A percentile compares a stretch with the other conserved stretches of the same genome.
phyloP scores from a whole-genome alignment of 2,329 filamentous ascomycete species.

The Magnaporthales sp. region DNA sequence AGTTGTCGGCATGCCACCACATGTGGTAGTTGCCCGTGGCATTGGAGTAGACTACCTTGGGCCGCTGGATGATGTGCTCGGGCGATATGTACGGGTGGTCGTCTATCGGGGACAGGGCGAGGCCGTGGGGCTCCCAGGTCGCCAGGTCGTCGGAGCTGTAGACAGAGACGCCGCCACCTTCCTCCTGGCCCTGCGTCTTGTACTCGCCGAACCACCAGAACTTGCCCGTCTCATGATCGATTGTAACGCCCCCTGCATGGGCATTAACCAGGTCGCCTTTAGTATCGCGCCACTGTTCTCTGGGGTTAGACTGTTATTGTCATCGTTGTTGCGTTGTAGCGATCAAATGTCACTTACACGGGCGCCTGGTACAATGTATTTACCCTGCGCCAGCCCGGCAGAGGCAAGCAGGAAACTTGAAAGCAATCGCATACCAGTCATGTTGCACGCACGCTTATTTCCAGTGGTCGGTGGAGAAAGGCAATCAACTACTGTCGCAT shows the following conservation, averaged over 20 bases:
- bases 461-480: not conserved
- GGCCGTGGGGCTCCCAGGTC: constrained; percentile 48
- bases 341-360: constrained; percentile 15
- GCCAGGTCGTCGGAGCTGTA: constrained; percentile 53
- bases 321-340: not conserved
- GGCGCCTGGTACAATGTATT: constrained; percentile 52
- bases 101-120: constrained; percentile 45
- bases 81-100: constrained; percentile 47
- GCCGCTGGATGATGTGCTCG: constrained; percentile 49
- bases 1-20: constrained; percentile 50
- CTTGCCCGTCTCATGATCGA: constrained; percentile 41
- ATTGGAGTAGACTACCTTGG: constrained; percentile 52
- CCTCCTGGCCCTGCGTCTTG: constrained; percentile 46
- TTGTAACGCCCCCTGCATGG: constrained; percentile 47
- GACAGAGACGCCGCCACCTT: constrained; percentile 52
- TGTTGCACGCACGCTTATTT: not conserved
- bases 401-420: not conserved
- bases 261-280: constrained; percentile 52
- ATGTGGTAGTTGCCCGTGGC: constrained; percentile 38
- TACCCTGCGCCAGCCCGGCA: not conserved
- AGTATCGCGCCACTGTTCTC: constrained; percentile 42
- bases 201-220: constrained; percentile 57
- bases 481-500: not conserved
- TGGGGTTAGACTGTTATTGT: not conserved
- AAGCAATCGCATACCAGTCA: not conserved